Conservation (phyloP, 2,329 filamentous ascomycete genomes). For the Colletotrichum tabaci region DNA sequence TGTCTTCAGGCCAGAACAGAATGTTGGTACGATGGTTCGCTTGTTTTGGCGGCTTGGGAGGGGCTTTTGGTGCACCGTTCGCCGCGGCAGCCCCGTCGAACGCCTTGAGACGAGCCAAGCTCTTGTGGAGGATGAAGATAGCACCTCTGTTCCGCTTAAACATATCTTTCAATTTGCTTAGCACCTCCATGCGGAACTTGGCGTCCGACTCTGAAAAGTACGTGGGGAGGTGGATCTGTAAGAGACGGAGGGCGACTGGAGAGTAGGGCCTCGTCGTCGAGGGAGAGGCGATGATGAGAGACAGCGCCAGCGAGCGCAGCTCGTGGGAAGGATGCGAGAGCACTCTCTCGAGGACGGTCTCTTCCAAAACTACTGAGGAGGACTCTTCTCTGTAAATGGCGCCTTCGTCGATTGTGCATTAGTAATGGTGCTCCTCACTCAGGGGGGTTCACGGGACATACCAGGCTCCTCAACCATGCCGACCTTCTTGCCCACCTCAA, state of each 20-base stretch:
- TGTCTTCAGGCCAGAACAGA: conserved; percentile 55
- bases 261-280: conserved; percentile 83
- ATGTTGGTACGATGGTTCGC: conserved; percentile 53
- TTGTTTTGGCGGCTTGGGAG: conserved; percentile 36
- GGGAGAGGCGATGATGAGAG: conserved; percentile 82
- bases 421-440: background rate
- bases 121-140: conserved; percentile 68
- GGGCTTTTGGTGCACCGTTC: conserved; percentile 26
- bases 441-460: conserved; percentile 48
- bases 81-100: conserved; percentile 21
- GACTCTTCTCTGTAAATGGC: conserved; percentile 29
- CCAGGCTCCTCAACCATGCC: conserved; percentile 79
- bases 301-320: conserved; percentile 85
- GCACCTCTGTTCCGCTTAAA: conserved; percentile 81
- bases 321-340: conserved; percentile 71
- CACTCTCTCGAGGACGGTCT: conserved; percentile 65
- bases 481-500: conserved; percentile 79
- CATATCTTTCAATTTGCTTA: conserved; percentile 82
- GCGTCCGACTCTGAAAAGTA: conserved; percentile 89
- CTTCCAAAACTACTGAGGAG: conserved; percentile 54
- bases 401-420: background rate
- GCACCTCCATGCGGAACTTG: conserved; percentile 86
- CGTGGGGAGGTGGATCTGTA: conserved; percentile 76
- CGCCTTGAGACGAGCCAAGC: conserved; percentile 50
- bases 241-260: conserved; percentile 69